These are phyloP conservation scores for Misopates orontium DNA, from an alignment of 257 asterid species.

Conservation along the genomic window DNA sequence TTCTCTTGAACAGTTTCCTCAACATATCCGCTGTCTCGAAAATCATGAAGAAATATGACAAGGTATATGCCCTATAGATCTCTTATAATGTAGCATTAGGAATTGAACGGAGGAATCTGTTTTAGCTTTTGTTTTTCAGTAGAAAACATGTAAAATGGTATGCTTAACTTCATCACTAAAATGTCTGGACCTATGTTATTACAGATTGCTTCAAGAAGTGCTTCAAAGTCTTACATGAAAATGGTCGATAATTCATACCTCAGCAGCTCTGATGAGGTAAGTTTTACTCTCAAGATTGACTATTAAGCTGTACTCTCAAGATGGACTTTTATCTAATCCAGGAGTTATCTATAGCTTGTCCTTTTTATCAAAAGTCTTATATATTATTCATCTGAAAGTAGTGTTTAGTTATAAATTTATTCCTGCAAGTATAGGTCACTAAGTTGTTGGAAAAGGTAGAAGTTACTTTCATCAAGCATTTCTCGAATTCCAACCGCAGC, in stretches of 20 bases:
- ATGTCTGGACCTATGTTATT: background rate
- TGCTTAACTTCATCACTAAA: background rate
- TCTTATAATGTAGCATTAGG: background rate
- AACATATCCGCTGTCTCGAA: conserved; percentile 52
- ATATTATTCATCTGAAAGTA: too few relatives aligned
- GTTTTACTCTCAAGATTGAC: conserved; percentile 4
- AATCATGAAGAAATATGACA: conserved; percentile 64
- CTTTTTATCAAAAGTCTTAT: background rate
- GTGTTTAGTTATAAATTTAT: background rate
- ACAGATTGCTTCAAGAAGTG: conserved; percentile 51
- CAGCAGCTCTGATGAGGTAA: conserved; percentile 62
- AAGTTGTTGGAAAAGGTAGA: conserved; percentile 58
- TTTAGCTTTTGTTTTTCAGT: too few relatives aligned
- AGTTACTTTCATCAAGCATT: conserved; percentile 55
- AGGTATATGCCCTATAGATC: conserved; percentile 33
- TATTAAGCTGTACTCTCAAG: background rate
- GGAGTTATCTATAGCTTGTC: too few relatives aligned
- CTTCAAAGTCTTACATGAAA: conserved; percentile 51
- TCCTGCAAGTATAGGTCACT: conserved; percentile 35
- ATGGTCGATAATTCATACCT: conserved; percentile 53
- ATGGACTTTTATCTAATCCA: background rate
- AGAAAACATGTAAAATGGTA: background rate
- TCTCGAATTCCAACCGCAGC: conserved; percentile 50
- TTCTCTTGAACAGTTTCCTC: conserved; percentile 45
- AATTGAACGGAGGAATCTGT: background rate